These are phyloP conservation scores for Blastosporella zonata DNA, from an alignment of 1,284 basidiomycete genomes.

Conservation along the genomic window DNA sequence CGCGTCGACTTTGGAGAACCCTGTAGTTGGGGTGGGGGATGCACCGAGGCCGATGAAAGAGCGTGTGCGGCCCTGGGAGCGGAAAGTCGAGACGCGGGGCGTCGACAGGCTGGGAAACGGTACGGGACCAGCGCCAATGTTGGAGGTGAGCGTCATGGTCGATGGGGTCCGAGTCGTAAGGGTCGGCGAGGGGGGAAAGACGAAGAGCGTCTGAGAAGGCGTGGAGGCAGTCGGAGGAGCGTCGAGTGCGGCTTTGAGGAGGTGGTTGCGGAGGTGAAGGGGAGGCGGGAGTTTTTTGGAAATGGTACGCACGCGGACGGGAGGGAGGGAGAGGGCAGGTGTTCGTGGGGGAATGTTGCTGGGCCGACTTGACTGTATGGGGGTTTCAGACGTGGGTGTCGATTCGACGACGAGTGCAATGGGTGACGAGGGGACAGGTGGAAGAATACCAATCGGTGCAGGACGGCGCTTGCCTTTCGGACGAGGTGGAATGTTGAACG, in stretches of 20 bases:
- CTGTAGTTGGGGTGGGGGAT: slow-evolving; percentile 75
- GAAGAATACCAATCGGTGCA: slow-evolving; percentile 54
- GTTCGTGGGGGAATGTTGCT: slow-evolving; percentile 14
- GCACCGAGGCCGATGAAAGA: slow-evolving; percentile 69
- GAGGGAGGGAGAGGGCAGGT: slow-evolving; percentile 30
- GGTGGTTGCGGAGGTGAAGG: slow-evolving; percentile 43
- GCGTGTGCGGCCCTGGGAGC: slow-evolving; percentile 59
- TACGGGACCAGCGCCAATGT: slow-evolving; percentile 37
- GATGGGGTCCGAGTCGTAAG: slow-evolving; percentile 61
- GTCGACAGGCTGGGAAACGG: slow-evolving; percentile 62
- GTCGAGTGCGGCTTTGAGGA: slow-evolving; percentile 24
- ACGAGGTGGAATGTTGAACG: slow-evolving; percentile 19
- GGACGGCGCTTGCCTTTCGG: slow-evolving; percentile 58
- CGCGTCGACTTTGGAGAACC: slow-evolving; percentile 76
- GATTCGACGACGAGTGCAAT: slow-evolving; percentile 45
- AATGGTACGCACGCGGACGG: slow-evolving; percentile 47
- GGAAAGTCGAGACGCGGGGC: slow-evolving; percentile 72
- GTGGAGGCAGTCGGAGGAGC: slow-evolving; percentile 28
- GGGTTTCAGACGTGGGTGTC: slow-evolving; percentile 20
- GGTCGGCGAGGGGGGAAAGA: slow-evolving; percentile 79
- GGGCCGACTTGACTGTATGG: slow-evolving; percentile 4
- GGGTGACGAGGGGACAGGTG: slow-evolving; percentile 71
- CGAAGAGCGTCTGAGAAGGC: slow-evolving; percentile 71
- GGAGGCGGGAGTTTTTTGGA: slow-evolving; percentile 56
- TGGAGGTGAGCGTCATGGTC: slow-evolving; percentile 72